Evolutionary conservation across 2,329 filamentous ascomycete species (phyloP).

Genomic region (Colletotrichum eremochloae): DNA sequence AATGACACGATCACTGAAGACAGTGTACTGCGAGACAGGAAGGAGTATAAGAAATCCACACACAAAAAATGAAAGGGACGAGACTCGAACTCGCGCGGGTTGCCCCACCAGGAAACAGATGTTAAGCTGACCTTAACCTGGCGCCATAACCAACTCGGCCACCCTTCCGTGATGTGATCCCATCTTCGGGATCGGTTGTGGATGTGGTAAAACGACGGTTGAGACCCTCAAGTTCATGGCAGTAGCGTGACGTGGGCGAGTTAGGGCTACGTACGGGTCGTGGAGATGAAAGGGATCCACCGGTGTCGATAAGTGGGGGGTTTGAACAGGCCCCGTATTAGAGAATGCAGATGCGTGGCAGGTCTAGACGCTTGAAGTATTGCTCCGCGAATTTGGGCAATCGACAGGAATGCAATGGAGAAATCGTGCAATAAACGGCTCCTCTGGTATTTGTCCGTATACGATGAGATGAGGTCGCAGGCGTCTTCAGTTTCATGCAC

Average conservation of each 20-base stretch:
- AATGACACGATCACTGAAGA: no score
- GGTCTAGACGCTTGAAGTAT: no score
- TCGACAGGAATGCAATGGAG: no score
- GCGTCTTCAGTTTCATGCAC: no score
- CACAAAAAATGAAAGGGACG: conserved; percentile 17
- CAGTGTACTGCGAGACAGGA: not conserved
- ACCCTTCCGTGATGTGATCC: conserved; percentile 26
- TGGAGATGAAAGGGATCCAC: not conserved
- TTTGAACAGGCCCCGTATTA: not conserved
- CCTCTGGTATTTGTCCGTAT: no score
- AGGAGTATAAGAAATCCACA: not conserved
- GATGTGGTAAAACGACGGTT: not conserved
- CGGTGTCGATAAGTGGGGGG: not conserved
- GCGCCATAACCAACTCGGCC: conserved; percentile 43
- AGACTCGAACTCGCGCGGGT: conserved; percentile 42
- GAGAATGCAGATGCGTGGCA: not conserved
- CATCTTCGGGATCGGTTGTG: not conserved
- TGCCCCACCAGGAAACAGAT: conserved; percentile 43
- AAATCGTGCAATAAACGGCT: no score
- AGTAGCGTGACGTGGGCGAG: not conserved
- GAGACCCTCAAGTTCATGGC: not conserved
- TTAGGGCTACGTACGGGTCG: conserved; percentile 27
- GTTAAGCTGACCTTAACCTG: conserved; percentile 41
- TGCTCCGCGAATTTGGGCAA: no score
- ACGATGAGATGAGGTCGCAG: no score